phyloP scores from a whole-genome alignment of 495 filamentous ascomycete genomes.

The Penicillium egyptiacum region DNA sequence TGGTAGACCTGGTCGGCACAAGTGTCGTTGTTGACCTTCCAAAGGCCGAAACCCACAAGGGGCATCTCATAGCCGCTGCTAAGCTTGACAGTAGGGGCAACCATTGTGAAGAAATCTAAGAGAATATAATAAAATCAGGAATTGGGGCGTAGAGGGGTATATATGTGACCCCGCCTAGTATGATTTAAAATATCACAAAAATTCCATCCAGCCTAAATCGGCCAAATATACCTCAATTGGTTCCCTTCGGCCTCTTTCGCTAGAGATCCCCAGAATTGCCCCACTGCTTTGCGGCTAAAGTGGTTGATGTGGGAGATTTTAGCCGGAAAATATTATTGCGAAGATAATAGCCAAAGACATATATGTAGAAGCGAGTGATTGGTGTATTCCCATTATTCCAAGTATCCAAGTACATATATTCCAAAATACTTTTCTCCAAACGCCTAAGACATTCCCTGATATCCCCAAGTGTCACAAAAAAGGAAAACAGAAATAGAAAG shows the following conservation, averaged over 20 bases:
- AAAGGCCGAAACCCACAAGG: conserved; percentile 77
- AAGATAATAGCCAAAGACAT: neutral
- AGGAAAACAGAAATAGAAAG: neutral
- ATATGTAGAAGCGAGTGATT: neutral
- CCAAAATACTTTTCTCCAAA: neutral
- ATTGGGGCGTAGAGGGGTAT: conserved; percentile 4
- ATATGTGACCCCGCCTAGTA: neutral
- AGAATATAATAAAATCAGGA: neutral
- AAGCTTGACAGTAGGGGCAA: conserved; percentile 63
- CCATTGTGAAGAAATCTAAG: conserved; percentile 14
- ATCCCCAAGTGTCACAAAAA: neutral
- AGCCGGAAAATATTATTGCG: neutral
- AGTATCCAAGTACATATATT: neutral
- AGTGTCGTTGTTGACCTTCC: conserved; percentile 81
- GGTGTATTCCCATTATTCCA: neutral
- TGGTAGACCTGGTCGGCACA: conserved; percentile 81
- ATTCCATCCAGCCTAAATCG: conserved; percentile 9
- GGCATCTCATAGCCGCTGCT: conserved; percentile 84
- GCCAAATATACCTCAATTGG: neutral
- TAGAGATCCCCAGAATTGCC: conserved; percentile 2
- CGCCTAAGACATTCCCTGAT: conserved; percentile 3
- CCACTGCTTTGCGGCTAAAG: conserved; percentile 10
- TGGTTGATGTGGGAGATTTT: neutral
- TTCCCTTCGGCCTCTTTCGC: neutral
- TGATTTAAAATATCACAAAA: neutral